These are phyloP conservation scores for Biscogniauxia marginata DNA, from an alignment of 2,329 filamentous ascomycete species.

Conservation along the genomic window DNA sequence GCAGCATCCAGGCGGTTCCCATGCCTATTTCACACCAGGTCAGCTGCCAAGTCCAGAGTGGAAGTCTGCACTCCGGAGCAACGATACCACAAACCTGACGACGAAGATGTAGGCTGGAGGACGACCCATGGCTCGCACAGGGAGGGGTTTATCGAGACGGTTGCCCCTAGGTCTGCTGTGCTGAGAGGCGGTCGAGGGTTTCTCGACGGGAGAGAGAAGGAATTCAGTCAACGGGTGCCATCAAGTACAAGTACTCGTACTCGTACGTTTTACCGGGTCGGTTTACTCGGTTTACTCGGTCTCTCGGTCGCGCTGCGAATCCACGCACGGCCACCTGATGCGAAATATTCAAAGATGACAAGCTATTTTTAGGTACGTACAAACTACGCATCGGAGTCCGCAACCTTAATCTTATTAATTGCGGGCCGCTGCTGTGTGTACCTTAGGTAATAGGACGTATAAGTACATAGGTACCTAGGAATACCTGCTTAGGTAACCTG, in stretches of 20 bases:
- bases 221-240: no score
- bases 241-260: no score
- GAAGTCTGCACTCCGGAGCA: neutral
- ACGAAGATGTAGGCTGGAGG: conserved; percentile 51
- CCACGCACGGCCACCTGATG: neutral
- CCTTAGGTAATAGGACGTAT: no score
- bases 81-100: conserved; percentile 41
- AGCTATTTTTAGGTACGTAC: neutral
- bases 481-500: no score
- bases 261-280: no score
- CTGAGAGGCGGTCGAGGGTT: no score
- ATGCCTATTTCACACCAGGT: conserved; percentile 55
- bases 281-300: no score
- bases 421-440: no score
- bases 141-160: neutral
- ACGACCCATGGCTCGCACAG: conserved; percentile 39
- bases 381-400: neutral
- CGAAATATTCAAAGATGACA: neutral
- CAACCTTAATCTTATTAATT: neutral
- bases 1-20: conserved; percentile 91
- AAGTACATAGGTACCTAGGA: no score
- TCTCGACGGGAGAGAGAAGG: neutral
- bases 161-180: no score
- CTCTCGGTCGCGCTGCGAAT: no score
- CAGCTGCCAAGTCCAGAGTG: conserved; percentile 1